Conservation (phyloP, 371 early-diverging fungal genomes). For the Blastocladiella emersonii region DNA sequence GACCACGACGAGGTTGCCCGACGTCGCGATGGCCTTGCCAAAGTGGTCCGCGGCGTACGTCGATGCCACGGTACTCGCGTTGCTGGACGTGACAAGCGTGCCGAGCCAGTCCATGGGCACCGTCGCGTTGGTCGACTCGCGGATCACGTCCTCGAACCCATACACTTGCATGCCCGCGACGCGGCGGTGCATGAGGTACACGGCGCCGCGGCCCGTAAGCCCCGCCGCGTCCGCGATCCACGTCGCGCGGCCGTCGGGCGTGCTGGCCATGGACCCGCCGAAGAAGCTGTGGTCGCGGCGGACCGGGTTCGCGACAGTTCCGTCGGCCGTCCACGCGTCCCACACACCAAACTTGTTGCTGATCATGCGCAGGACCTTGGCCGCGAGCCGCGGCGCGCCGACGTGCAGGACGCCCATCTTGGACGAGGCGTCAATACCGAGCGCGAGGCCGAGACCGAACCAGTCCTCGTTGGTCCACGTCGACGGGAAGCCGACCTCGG, state of each 20-base stretch:
- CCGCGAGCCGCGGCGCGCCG: conserved; percentile 2
- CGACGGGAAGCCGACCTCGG: background rate
- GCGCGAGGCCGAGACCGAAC: conserved; percentile 6
- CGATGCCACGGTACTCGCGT: background rate
- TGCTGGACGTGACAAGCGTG: background rate
- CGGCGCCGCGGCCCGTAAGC: background rate
- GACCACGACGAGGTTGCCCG: conserved; percentile 2
- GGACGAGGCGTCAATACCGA: background rate
- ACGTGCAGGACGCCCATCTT: conserved; percentile 1
- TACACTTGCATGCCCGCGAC: background rate
- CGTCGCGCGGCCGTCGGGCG: background rate
- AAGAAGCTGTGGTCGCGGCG: background rate
- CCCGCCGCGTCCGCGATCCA: conserved; percentile 2
- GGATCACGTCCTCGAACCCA: conserved; percentile 4
- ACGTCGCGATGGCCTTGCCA: conserved; percentile 3
- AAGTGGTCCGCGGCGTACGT: conserved; percentile 4
- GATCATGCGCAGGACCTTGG: background rate
- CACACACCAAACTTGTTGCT: background rate
- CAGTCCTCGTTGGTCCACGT: conserved; percentile 6
- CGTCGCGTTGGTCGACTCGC: background rate
- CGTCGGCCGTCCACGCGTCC: conserved; percentile 1
- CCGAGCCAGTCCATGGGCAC: conserved; percentile 1
- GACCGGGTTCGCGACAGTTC: background rate
- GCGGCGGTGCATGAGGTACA: conserved; percentile 2
- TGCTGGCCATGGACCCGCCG: background rate